Evolutionary conservation across 2,329 filamentous ascomycete genomes (phyloP), one percentile per base, ranked within the genome.

Genomic region (Fusarium subtropicale): DNA sequence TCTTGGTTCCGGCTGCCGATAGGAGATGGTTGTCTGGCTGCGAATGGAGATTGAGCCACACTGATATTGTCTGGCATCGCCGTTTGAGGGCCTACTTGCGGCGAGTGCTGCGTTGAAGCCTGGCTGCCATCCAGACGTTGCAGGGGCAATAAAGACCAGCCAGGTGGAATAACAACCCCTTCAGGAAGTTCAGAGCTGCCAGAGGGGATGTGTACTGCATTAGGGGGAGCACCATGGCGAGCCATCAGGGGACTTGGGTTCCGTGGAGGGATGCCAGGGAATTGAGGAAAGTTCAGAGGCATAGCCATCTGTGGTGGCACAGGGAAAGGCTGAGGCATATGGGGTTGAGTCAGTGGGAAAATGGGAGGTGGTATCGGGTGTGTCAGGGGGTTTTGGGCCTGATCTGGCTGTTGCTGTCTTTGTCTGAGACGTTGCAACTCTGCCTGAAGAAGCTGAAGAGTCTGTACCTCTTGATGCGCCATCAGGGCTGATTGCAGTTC

Each of bases 371-470:
- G 53, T 13, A 56, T 48, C 36, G 65, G 53, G n/a, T 64, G 68
- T 41, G 39, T 15, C 34, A 67, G 69, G 15, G 56, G 63, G n/a
- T 65, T 58, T 71, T 77, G 68, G 63, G 36, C 20, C 33, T 72
- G 66, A 31, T 78, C 77, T 52, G 76, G 76, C 26, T 72, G 71
- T 56, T 78, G 80, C 36, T 80, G 80, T 57, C 86, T 85, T 39
- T 82, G 83, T 26, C 91, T 88, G 56, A 94, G 81, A 63, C 90
- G 86, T 34, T 87, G 82, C 51, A 96, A 78, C 76, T 96, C 92
- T 22, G 81, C 80, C 64, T 92, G 86, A 64, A 96, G 82, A 18
- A 88, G 80, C 54, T 90, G 86, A n/a, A 94, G 81, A n/a, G 87
- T 81, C 48, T 88, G 85, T 7, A 94, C 76, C 76, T 96, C 91